Base-by-base conservation (phyloP, 345 rosid species). In the Kernera saxatilis region DNA sequence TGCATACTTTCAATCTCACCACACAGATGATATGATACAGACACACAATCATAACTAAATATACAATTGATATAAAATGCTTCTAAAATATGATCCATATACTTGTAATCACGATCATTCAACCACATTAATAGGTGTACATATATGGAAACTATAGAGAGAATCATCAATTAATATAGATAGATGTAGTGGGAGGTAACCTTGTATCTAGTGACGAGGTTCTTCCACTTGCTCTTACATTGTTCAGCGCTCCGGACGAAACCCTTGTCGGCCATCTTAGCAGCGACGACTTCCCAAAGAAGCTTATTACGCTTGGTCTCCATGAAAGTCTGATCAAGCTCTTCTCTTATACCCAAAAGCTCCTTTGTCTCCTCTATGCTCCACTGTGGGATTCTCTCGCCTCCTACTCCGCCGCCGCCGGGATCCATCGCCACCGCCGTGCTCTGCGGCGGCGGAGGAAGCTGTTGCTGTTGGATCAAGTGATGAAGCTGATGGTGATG, bases 141-240 rank as follows among this genome's bases (percentile, higher is more conserved):
- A 15, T 25, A 25, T 55, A 41, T 8, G 7, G 26, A 52, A 41
- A 3, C 22, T 55, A 44, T 32, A 32, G 23, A 45, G 73, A 69
- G 26, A 23, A 56, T 22, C 14, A 48, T 54, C n/a, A n/a, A 26
- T 29, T 44, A 8, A 56, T 46, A 30, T 17, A 48, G 3, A 5
- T 49, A 39, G 13, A 69, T 23, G n/a, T n/a, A 74, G 8, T 36
- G 29, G 39, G 44, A 39, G 43, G 27, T 84, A 48, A 94, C 99
- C 96, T 91, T 94, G 70, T 87, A 94, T 66, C 99, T 88, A 19
- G 98, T 87, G 67, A 91, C 92, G 58, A 94, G 97, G 71, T 94
- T 94, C 67, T 94, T 94, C 99, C 99, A 94, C 81, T 94, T 94
- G 87, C 98, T 89, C 82, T 91, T 94, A 87, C 99, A 94, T 92